A percentile compares a stretch with the other conserved stretches of the same genome.
Conservation (phyloP, 371 early-diverging fungal genomes). For the Vittaforma corneae region DNA sequence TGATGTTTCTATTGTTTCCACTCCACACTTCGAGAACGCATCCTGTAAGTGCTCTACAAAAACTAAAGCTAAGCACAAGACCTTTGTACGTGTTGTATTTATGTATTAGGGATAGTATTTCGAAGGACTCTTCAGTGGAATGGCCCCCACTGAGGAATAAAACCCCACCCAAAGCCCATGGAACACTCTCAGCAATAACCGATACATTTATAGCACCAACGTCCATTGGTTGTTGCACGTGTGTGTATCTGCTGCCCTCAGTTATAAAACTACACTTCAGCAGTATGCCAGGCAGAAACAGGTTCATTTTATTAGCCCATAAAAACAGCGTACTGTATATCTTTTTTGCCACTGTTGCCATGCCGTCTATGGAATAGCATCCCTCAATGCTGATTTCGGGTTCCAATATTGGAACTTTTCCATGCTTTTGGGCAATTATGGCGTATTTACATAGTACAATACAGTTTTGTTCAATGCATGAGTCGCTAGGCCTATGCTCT, state of each 20-base stretch:
- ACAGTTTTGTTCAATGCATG: conserved; percentile 62
- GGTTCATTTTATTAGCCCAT: conserved; percentile 60
- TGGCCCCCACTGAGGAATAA: conserved; percentile 67
- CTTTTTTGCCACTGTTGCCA: conserved; percentile 58
- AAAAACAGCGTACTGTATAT: conserved; percentile 62
- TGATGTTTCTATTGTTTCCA: conserved; percentile 61
- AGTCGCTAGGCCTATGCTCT: conserved; percentile 56
- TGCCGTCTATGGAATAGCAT: conserved; percentile 60
- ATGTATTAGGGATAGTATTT: conserved; percentile 61
- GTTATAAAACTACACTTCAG: conserved; percentile 65
- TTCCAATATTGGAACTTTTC: conserved; percentile 65
- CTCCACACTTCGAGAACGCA: conserved; percentile 61
- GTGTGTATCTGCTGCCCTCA: conserved; percentile 60
- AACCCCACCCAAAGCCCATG: conserved; percentile 62
- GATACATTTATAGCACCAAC: conserved; percentile 61
- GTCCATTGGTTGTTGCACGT: conserved; percentile 59
- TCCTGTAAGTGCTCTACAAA: conserved; percentile 64
- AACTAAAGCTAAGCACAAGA: conserved; percentile 64
- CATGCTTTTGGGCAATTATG: conserved; percentile 62
- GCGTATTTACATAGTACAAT: conserved; percentile 64
- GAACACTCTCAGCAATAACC: conserved; percentile 61
- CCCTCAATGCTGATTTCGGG: conserved; percentile 66
- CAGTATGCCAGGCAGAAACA: conserved; percentile 63
- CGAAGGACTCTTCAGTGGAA: conserved; percentile 61
- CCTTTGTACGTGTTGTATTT: conserved; percentile 54